Percentiles rank a stretch among this genome's conserved stretches.
phyloP scores from a whole-genome alignment of 1,139 yeast species.

The Diutina sp. region DNA sequence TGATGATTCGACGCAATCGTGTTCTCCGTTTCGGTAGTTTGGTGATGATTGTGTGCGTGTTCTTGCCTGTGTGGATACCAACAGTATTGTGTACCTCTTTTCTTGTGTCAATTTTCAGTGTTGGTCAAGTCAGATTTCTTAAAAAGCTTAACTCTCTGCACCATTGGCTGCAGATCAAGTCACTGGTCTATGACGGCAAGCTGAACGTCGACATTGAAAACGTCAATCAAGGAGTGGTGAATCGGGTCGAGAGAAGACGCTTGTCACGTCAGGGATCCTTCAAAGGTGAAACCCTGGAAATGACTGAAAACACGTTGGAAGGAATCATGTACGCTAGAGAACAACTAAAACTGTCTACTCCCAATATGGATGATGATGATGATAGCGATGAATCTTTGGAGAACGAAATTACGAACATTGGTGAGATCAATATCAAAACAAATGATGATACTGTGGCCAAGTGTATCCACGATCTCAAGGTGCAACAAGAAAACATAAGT shows the following conservation, averaged over 20 bases:
- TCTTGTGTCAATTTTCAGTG: slow-evolving; percentile 23
- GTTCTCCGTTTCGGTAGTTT: slow-evolving; percentile 18
- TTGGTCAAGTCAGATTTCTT: slow-evolving; percentile 18
- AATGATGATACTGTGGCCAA: slow-evolving; percentile 15
- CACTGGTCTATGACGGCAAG: slow-evolving; percentile 19
- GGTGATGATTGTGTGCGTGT: slow-evolving; percentile 17
- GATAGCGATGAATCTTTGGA: not conserved
- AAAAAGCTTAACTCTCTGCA: slow-evolving; percentile 12
- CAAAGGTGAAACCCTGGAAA: slow-evolving; percentile 29
- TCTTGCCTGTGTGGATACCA: slow-evolving; percentile 44
- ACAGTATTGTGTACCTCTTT: slow-evolving; percentile 30
- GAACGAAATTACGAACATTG: slow-evolving; percentile 1
- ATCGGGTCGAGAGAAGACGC: slow-evolving; percentile 16
- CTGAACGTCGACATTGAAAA: slow-evolving; percentile 20
- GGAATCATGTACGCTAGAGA: slow-evolving; percentile 28
- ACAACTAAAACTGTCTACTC: slow-evolving; percentile 5
- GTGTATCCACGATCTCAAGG: slow-evolving; percentile 10
- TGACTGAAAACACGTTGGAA: slow-evolving; percentile 26
- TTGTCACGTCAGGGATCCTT: slow-evolving; percentile 23
- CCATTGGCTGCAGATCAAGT: slow-evolving; percentile 24
- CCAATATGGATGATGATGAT: slow-evolving; percentile 6
- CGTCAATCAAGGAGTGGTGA: slow-evolving; percentile 19
- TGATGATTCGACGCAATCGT: slow-evolving; percentile 19
- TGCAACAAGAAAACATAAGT: slow-evolving; percentile 13
- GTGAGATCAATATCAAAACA: slow-evolving; percentile 13